phyloP scores from a whole-genome alignment of 2,329 filamentous ascomycete species.

The Verticillium longisporum region DNA sequence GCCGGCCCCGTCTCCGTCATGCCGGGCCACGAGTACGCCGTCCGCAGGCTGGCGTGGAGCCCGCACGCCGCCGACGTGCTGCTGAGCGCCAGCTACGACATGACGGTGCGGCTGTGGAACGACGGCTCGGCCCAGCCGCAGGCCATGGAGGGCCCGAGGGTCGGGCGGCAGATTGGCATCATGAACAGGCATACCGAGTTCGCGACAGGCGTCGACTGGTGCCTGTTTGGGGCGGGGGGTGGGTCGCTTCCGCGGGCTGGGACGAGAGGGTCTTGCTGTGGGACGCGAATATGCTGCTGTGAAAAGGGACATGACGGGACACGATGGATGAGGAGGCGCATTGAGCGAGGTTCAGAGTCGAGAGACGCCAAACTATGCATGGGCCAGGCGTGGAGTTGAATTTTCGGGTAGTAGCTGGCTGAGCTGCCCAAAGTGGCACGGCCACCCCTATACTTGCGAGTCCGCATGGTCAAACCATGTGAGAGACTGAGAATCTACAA shows the following conservation, averaged over 20 bases:
- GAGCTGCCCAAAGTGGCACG: too few relatives aligned
- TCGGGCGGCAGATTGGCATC: slow-evolving; percentile 68
- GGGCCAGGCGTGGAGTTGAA: too few relatives aligned
- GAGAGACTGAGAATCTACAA: too few relatives aligned
- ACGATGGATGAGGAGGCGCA: background rate
- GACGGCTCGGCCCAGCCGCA: slow-evolving; percentile 46
- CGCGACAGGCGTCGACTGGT: slow-evolving; percentile 95
- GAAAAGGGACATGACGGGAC: background rate
- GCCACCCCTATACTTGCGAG: too few relatives aligned
- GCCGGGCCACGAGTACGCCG: slow-evolving; percentile 84
- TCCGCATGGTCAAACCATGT: too few relatives aligned
- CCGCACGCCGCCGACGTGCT: slow-evolving; percentile 87
- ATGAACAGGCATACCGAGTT: slow-evolving; percentile 97
- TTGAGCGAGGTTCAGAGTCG: too few relatives aligned
- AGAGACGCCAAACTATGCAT: background rate
- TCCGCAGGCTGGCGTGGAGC: slow-evolving; percentile 81
- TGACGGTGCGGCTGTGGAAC: slow-evolving; percentile 93
- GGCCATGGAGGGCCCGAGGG: slow-evolving; percentile 28
- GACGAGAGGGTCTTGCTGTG: slow-evolving; percentile 87
- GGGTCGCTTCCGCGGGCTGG: slow-evolving; percentile 93
- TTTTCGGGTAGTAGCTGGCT: too few relatives aligned
- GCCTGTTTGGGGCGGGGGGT: slow-evolving; percentile 90
- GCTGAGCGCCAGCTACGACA: slow-evolving; percentile 90
- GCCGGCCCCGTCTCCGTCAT: slow-evolving; percentile 68
- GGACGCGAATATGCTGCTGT: slow-evolving; percentile 62